These are phyloP conservation scores for Globisporangium polare DNA, from an alignment of 352 stramenopile genomes.

Conservation along the genomic window DNA sequence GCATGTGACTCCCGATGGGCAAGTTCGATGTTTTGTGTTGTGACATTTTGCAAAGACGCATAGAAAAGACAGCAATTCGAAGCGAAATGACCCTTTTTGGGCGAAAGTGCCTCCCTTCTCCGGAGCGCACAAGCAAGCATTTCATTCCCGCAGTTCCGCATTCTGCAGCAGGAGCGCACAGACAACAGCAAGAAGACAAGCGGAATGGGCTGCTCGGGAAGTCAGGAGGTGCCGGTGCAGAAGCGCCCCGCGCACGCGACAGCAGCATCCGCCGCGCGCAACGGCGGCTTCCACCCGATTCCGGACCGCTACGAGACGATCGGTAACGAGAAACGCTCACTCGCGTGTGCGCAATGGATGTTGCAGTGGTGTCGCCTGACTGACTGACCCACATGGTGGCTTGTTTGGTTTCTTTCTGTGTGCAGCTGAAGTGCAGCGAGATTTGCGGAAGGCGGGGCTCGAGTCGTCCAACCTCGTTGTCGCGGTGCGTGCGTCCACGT, in stretches of 20 bases:
- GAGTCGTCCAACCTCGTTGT: slow-evolving; percentile 74
- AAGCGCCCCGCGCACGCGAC: not conserved
- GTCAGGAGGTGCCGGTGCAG: slow-evolving; percentile 2
- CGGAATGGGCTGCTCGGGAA: not conserved
- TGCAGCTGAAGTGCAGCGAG: slow-evolving; percentile 25
- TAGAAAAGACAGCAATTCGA: too few relatives aligned
- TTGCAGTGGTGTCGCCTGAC: not conserved
- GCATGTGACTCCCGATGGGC: not conserved
- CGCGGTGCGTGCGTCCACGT: slow-evolving; percentile 22
- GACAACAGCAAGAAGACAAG: not conserved
- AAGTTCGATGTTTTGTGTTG: too few relatives aligned
- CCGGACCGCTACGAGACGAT: slow-evolving; percentile 43
- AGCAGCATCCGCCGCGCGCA: not conserved
- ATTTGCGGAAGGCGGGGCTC: slow-evolving; percentile 29
- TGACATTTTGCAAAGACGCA: too few relatives aligned
- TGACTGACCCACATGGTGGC: not conserved
- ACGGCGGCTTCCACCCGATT: slow-evolving; percentile 26
- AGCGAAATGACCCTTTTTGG: too few relatives aligned
- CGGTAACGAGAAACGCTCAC: slow-evolving; percentile 13
- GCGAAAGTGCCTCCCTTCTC: too few relatives aligned
- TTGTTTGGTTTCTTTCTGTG: not conserved
- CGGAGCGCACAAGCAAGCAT: too few relatives aligned
- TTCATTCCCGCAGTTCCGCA: not conserved
- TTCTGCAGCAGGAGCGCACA: not conserved
- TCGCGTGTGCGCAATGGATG: not conserved